Evolutionary conservation across 441 rosid species (phyloP), one percentile per base, ranked within the genome.

Genomic region (Gossypium lobatum): DNA sequence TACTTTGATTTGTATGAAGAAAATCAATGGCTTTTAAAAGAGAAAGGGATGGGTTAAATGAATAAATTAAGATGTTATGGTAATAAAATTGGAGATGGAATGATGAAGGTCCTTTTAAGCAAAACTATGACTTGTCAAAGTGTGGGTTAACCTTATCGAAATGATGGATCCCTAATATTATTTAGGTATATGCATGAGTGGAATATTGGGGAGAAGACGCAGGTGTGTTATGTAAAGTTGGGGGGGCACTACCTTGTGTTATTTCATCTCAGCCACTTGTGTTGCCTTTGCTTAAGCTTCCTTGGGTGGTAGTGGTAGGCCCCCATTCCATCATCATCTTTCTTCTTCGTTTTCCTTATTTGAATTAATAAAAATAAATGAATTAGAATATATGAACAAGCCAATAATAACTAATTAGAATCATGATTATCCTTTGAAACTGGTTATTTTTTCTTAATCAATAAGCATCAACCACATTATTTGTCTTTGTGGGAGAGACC

Each of bases 301-400:
- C 55, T 66, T 55, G 13, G 71, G 75, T 81, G 79, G 76, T 65
- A 59, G 85, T 81, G 78, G 76, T 65, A 64, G 85, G 78, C 50
- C 78, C 77, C 53, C 6, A 4, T 26, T 6, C 20, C 21, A 65
- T 54, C 37, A 39, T 66, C 45, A 9, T 17, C 59, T 58, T 73
- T 52, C 9, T 39, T 54, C 16, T 3, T 61, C 37, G 37, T 31
- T 31, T 31, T 31, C 37, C 37, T 31, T 31, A 31, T 31, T 31
- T 31, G 7, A 46, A 46, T 46, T 13, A 9, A 46, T 3, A 46
- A 46, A 3, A 46, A 11, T 2, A 46, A 46, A 46, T 9, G 13
- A 46, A 46, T 14, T 61, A n/a, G 1, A 25, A 31, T 2, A 14
- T 20, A 14, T 26, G 16, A 67, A 45, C 50, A 13, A 57, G 1